Base-by-base conservation (phyloP, 2,329 filamentous ascomycete species). In the Lasiodiplodia sp. region DNA sequence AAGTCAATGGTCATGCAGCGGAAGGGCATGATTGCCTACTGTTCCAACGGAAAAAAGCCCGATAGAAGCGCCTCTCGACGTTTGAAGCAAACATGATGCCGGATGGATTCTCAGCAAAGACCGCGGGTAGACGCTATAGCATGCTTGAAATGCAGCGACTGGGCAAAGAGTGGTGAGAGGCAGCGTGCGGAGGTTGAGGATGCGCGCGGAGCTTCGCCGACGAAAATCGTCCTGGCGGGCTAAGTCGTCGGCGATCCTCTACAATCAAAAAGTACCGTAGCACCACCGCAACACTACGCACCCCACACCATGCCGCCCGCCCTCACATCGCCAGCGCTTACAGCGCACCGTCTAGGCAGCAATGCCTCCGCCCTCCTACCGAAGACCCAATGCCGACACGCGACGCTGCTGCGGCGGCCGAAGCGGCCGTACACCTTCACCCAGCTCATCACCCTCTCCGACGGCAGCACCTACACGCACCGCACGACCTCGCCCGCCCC, bases 351-450 rank as follows among this genome's bases (percentile, higher is more conserved):
- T 71, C 70, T 72, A 28, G 75, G 79, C 31, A 75, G 77, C 44
- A 72, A 70, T 56, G 52, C 69, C 68, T 18, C 72, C 8, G 44
- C 44, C 71, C 28, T 70, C 25, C 63, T 67, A 47, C 55, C 66
- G 38, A 66, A 64, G 44, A 70, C 58, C 62, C 91, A 94, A 83
- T 85, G 89, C 78, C 91, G 94, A 70, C 89, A 93, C 78, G 96
- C 96, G 65, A 94, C 92, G 28, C 91, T 97, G 71, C 88, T 98
- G 77, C 87, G 87, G 71, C 93, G 96, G 18, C 94, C 94, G n/a
- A 92, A 94, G 77, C 89, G 94, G 6, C 95, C 96, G 52, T 98
- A 97, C 86, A 93, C 91, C 73, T 98, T 97, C 86, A 97, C 95
- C n/a, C 96, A 99, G 83, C 88, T 99, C 70, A 86, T 99, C 73